Conservation (phyloP, 1,284 basidiomycete species). For the Sanghuangporus sanghuang region DNA sequence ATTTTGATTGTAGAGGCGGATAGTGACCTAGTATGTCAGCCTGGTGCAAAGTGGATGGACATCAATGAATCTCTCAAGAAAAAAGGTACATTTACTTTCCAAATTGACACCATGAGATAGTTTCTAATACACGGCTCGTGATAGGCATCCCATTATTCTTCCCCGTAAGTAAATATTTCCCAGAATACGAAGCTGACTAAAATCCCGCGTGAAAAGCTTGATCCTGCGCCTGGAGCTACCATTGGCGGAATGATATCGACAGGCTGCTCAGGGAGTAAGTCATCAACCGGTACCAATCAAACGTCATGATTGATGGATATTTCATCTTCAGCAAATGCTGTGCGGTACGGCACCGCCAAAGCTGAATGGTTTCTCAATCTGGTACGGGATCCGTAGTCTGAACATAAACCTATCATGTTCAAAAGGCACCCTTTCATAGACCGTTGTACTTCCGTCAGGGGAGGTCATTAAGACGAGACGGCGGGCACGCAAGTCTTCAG, state of each 20-base stretch:
- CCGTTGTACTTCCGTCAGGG: constrained; percentile 85
- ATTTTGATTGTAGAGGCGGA: constrained; percentile 52
- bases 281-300: neutral
- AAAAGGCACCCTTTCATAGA: constrained; percentile 38
- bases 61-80: constrained; percentile 73
- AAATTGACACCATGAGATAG: neutral
- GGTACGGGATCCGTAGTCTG: constrained; percentile 34
- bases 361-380: constrained; percentile 82
- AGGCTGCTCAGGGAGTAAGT: constrained; percentile 72
- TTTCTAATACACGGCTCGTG: neutral
- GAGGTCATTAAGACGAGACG: constrained; percentile 91
- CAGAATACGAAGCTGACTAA: neutral
- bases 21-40: constrained; percentile 76
- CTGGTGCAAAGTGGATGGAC: constrained; percentile 85
- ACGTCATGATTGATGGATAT: neutral
- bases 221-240: constrained; percentile 76
- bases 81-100: constrained; percentile 37
- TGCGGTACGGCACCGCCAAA: constrained; percentile 83
- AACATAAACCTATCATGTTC: neutral
- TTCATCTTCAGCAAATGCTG: constrained; percentile 65
- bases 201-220: constrained; percentile 43
- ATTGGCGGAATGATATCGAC: constrained; percentile 92
- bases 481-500: constrained; percentile 83
- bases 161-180: constrained; percentile 49
- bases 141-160: constrained; percentile 79